Evolutionary conservation across 2,329 filamentous ascomycete species (phyloP).

Genomic region (Hymenoscyphus fructigenus): DNA sequence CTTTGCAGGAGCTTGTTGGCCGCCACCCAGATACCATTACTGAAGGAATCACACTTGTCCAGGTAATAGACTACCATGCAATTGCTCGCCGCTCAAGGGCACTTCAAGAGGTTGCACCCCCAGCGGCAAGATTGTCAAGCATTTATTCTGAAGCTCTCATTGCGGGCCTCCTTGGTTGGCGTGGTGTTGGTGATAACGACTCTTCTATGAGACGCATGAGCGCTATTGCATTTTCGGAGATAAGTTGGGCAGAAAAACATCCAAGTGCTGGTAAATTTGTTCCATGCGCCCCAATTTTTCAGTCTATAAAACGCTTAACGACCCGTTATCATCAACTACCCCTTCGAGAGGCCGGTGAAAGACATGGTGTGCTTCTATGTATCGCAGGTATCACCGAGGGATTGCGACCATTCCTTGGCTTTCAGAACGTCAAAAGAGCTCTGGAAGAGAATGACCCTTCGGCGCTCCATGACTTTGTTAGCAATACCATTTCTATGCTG

Average conservation of each 20-base stretch:
- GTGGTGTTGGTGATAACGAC: conserved; percentile 82
- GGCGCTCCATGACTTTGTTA: not conserved
- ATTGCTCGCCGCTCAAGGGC: conserved; percentile 85
- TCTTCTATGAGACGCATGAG: conserved; percentile 70
- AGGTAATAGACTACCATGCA: conserved; percentile 88
- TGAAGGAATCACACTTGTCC: conserved; percentile 81
- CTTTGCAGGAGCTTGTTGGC: conserved; percentile 89
- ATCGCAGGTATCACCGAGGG: conserved; percentile 53
- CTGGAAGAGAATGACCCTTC: not conserved
- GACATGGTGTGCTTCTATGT: conserved; percentile 64
- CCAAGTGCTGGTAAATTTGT: not conserved
- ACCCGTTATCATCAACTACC: not conserved
- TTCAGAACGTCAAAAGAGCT: not conserved
- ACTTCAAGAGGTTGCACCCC: conserved; percentile 71
- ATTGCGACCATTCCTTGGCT: not conserved
- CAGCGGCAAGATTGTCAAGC: conserved; percentile 63
- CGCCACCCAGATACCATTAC: conserved; percentile 83
- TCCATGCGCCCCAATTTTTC: not conserved
- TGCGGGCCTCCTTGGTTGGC: conserved; percentile 75
- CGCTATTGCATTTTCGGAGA: conserved; percentile 64
- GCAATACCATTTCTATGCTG: not conserved
- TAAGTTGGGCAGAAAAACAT: conserved; percentile 42
- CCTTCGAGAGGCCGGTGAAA: conserved; percentile 61
- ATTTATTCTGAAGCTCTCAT: conserved; percentile 69
- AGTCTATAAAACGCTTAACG: not conserved